These are phyloP conservation scores for Cytospora piceae DNA, from an alignment of 2,329 filamentous ascomycete genomes.

Conservation along the genomic window DNA sequence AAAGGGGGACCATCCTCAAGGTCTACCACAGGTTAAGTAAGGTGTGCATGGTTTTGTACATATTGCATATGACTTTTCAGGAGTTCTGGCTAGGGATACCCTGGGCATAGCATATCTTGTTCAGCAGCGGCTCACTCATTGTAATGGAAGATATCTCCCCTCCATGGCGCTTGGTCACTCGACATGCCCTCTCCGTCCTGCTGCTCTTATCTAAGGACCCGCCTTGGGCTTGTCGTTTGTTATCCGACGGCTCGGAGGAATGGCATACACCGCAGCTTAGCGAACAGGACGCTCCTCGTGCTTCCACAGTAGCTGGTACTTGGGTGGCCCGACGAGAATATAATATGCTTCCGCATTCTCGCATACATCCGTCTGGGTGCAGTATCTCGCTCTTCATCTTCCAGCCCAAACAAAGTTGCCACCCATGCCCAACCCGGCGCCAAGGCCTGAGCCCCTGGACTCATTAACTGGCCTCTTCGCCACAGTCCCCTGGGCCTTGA, in stretches of 20 bases:
- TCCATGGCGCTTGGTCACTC: neutral
- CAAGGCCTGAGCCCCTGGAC: conserved; percentile 51
- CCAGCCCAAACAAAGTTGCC: conserved; percentile 61
- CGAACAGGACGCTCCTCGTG: neutral
- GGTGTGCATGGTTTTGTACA: neutral
- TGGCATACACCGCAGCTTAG: neutral
- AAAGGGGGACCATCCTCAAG: conserved; percentile 1
- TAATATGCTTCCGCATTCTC: neutral
- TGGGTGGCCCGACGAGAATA: neutral
- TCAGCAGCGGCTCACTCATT: neutral
- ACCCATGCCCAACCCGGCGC: conserved; percentile 58
- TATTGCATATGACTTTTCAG: conserved; percentile 18
- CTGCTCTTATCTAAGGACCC: too few species aligned
- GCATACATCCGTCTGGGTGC: neutral
- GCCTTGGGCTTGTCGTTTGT: neutral
- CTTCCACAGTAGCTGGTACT: neutral
- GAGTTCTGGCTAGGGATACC: conserved; percentile 29
- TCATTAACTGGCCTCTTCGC: conserved; percentile 81
- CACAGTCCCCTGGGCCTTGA: conserved; percentile 75
- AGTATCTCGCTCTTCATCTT: conserved; percentile 26
- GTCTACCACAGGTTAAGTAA: neutral
- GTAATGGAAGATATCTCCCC: conserved; percentile 20
- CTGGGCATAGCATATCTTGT: conserved; percentile 19
- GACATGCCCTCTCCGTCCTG: neutral
- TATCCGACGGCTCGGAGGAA: neutral